These are phyloP conservation scores for Candida glucosophila DNA, from an alignment of 1,139 yeast species.

Conservation along the genomic window DNA sequence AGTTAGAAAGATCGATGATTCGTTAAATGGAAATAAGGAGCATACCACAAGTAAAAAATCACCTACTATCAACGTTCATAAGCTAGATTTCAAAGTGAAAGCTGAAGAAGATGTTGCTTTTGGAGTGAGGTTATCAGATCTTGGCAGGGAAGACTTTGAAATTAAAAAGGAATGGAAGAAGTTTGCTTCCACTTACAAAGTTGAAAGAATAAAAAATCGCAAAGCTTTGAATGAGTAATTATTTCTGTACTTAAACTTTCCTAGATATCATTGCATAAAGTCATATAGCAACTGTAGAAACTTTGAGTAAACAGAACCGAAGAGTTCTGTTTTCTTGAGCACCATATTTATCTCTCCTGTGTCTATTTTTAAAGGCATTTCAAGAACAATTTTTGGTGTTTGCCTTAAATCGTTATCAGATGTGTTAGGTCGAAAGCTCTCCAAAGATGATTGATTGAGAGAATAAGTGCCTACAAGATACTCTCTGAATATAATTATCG, in stretches of 20 bases:
- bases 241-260: not conserved
- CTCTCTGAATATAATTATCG: slow-evolving; percentile 15
- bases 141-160: no score
- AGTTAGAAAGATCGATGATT: slow-evolving; percentile 7
- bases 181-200: slow-evolving; percentile 4
- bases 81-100: slow-evolving; percentile 2
- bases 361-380: slow-evolving; percentile 6
- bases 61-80: no score
- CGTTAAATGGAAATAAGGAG: slow-evolving; percentile 1
- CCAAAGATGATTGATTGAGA: slow-evolving; percentile 13
- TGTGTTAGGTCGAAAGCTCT: slow-evolving; percentile 15
- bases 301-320: slow-evolving; percentile 7
- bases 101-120: slow-evolving; percentile 5
- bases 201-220: slow-evolving; percentile 4
- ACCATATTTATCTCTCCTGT: slow-evolving; percentile 5
- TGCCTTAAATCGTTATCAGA: slow-evolving; percentile 19
- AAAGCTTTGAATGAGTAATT: not conserved
- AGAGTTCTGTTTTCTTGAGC: slow-evolving; percentile 4
- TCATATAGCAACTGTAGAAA: slow-evolving; percentile 7
- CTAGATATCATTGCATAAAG: slow-evolving; percentile 5
- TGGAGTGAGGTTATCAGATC: slow-evolving; percentile 3
- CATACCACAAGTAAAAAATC: not conserved
- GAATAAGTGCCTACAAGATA: slow-evolving; percentile 14
- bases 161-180: slow-evolving; percentile 3
- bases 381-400: slow-evolving; percentile 10